Percentiles rank a stretch among this genome's conserved stretches.
These are phyloP conservation scores for Epichloe sylvatica DNA, from an alignment of 2,329 filamentous ascomycete genomes.

Conservation along the genomic window DNA sequence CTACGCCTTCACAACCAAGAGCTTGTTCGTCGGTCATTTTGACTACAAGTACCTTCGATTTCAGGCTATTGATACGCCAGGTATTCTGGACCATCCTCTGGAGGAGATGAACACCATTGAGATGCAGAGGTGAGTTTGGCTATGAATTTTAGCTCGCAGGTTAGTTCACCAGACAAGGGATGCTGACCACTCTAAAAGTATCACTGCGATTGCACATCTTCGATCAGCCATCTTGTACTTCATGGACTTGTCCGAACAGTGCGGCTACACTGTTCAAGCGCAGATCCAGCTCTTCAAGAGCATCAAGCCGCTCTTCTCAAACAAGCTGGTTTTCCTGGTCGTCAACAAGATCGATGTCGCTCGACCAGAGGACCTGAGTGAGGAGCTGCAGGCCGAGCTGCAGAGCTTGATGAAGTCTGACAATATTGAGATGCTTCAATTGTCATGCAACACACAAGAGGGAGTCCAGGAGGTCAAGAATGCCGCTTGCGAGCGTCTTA, in stretches of 20 bases:
- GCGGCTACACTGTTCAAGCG: conserved; percentile 81
- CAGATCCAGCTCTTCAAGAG: conserved; percentile 93
- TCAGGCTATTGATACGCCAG: conserved; percentile 89
- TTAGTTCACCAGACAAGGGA: neutral
- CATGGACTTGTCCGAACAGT: conserved; percentile 95
- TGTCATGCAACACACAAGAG: conserved; percentile 90
- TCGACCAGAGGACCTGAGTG: conserved; percentile 72
- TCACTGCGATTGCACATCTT: conserved; percentile 93
- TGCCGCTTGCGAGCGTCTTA: conserved; percentile 78
- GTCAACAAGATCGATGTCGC: conserved; percentile 97
- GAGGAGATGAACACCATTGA: conserved; percentile 99
- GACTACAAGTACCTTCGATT: conserved; percentile 62
- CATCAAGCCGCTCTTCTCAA: conserved; percentile 92
- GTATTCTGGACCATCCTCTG: conserved; percentile 90
- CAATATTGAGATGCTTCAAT: conserved; percentile 83
- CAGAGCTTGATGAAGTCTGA: conserved; percentile 69
- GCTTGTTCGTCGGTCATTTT: conserved; percentile 92
- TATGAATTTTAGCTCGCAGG: neutral
- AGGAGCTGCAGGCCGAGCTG: conserved; percentile 62
- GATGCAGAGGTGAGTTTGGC: conserved; percentile 53
- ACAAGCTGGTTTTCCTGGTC: conserved; percentile 93
- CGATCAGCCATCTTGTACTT: conserved; percentile 93
- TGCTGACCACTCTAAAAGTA: conserved; percentile 34
- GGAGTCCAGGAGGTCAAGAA: conserved; percentile 94
- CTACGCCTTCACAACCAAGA: conserved; percentile 97